These are phyloP conservation scores for Chlorella vulgaris DNA, from an alignment of 139 green algal species.

Conservation along the genomic window DNA sequence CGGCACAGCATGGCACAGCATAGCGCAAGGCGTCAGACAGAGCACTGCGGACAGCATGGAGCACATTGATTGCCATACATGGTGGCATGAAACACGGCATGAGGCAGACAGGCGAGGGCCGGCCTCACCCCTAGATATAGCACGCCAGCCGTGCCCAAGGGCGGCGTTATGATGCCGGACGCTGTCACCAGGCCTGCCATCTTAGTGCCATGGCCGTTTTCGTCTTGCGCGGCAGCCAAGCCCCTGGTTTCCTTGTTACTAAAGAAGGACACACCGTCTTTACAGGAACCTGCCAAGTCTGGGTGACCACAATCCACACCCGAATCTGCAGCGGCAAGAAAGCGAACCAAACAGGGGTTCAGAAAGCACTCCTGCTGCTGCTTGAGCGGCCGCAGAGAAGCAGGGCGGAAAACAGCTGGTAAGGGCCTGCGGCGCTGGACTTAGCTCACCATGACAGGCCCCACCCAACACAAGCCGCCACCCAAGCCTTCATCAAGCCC, in stretches of 20 bases:
- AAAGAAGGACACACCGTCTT: background rate
- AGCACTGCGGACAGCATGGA: too few species aligned
- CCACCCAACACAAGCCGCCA: background rate
- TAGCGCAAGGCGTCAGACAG: too few species aligned
- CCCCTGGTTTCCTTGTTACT: background rate
- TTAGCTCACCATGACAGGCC: too few species aligned
- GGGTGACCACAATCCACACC: background rate
- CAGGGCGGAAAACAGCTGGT: background rate
- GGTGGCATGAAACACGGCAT: too few species aligned
- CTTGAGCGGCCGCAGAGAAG: background rate
- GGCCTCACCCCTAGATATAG: conserved; percentile 1
- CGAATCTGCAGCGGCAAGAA: background rate
- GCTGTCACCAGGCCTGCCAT: conserved; percentile 1
- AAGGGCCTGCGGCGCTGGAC: too few species aligned
- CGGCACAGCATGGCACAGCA: background rate
- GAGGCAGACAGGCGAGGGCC: background rate
- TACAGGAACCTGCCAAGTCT: background rate
- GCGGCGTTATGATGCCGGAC: too few species aligned
- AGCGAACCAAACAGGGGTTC: background rate
- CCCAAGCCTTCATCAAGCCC: background rate
- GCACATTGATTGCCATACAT: too few species aligned
- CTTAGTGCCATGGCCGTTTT: background rate
- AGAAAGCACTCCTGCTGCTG: background rate
- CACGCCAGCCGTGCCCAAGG: background rate
- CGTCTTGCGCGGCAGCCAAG: background rate